Conservation (phyloP, 768 basidiomycete genomes). For the Termitomyces sp. region DNA sequence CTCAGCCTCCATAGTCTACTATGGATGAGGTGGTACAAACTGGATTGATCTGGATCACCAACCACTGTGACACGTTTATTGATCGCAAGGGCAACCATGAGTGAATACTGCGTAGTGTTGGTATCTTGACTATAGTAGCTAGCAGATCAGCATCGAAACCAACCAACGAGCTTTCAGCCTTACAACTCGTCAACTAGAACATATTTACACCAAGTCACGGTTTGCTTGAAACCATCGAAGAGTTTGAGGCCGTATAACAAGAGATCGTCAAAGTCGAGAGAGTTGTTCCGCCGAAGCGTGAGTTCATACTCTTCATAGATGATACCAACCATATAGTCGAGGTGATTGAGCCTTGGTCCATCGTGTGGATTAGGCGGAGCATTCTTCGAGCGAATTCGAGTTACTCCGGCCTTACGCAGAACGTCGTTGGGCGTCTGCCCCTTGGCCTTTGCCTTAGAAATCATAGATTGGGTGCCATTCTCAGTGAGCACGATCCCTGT, state of each 20-base stretch:
- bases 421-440: constrained; percentile 48
- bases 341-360: constrained; percentile 13
- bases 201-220: constrained; percentile 60
- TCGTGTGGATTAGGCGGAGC: not conserved
- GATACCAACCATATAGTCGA: constrained; percentile 41
- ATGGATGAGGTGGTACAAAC: constrained; percentile 29
- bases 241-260: constrained; percentile 68
- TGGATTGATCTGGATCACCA: constrained; percentile 91
- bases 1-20: not conserved
- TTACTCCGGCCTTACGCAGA: constrained; percentile 11
- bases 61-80: constrained; percentile 68
- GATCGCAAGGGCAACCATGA: constrained; percentile 66
- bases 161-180: constrained; percentile 21
- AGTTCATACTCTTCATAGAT: constrained; percentile 68
- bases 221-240: constrained; percentile 46
- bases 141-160: not conserved
- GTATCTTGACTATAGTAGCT: constrained; percentile 61
- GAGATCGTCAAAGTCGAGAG: constrained; percentile 87
- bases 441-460: constrained; percentile 76
- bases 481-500: constrained; percentile 54
- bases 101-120: constrained; percentile 75
- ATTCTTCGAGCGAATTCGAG: constrained; percentile 1
- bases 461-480: constrained; percentile 48
- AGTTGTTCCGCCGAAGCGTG: constrained; percentile 55
- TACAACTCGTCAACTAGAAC: constrained; percentile 83